Base-by-base conservation (phyloP, 139 green algal genomes). In the Edaphochlamys debaryana region DNA sequence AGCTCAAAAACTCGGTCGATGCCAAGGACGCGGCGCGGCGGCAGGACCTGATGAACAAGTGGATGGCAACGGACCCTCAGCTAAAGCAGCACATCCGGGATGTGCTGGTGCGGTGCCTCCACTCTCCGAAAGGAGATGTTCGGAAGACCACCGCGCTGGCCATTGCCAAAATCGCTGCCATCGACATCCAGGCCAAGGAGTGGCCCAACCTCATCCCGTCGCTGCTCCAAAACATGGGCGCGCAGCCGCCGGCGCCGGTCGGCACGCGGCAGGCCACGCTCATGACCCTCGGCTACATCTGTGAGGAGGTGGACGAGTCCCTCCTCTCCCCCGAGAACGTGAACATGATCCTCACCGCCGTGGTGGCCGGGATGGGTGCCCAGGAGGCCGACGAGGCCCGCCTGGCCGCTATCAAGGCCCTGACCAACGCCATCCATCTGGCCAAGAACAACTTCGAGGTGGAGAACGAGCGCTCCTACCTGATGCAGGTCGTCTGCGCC, bases 1-100 rank as follows among this genome's bases (percentile, higher is more conserved):
- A 99, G n/a, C 89, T 99, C 2, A 99, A 99, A 83, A 99, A 99
- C 90, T 70, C 87, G 29, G 85, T 99, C 20, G 94, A 98, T 82
- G 94, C 96, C 36, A 97, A 96, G 80, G 95, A 98, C n/a, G 85
- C 90, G 19, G 73, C 69, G 2, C 82, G 89, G 22, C 87, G 98
- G 88, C 82, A 78, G 5, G 92, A 95, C 32, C 87, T 96, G 34
- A 82, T 91, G 7, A 50, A 86, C 32, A 90, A 91, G 66, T 99
- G 97, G 97, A 41, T 92, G 30, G 80, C 72, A 0, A 70, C 96
- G 9, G 93, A 97, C 38, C 62, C 79, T 2, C 69, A 79, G 23
- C 77, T 97, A 6, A 94, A 93, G 69, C 73, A 89, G 70, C 90
- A 97, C 69, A 94, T 99, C 62, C 95, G 96, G 66, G 89, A 88